Evolutionary conservation across 257 asterid genomes (phyloP).

Genomic region (Solanum etuberosum): DNA sequence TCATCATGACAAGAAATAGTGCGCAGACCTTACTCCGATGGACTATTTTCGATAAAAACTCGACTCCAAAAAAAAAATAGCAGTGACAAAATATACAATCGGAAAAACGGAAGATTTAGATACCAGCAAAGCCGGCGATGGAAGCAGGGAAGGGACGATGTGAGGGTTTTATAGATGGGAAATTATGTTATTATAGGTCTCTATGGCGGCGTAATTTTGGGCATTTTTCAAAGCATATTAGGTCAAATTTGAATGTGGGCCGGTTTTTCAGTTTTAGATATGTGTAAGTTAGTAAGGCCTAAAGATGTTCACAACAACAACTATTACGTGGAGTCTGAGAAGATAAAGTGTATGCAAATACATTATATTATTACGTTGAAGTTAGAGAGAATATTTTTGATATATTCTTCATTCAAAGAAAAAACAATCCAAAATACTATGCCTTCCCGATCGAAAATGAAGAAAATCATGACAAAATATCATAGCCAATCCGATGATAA

Average conservation of each 20-base stretch:
- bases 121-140: background rate
- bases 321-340: too few species aligned
- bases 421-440: too few species aligned
- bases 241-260: background rate
- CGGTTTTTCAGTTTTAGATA: background rate
- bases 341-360: background rate
- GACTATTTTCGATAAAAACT: too few species aligned
- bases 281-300: background rate
- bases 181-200: background rate
- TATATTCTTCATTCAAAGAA: background rate
- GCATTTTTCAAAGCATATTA: background rate
- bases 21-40: too few species aligned
- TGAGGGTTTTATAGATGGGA: background rate
- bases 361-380: too few species aligned
- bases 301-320: background rate
- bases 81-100: background rate
- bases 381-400: accelerated
- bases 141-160: background rate
- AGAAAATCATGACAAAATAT: background rate
- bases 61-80: too few species aligned
- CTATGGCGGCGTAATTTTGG: background rate
- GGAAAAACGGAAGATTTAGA: too few species aligned
- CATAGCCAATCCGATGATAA: too few species aligned
- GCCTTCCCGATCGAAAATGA: too few species aligned
- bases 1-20: background rate